Percentiles rank a stretch among this genome's conserved stretches.
Conservation (phyloP, 495 filamentous ascomycete species). For the Aspergillus affinis region DNA sequence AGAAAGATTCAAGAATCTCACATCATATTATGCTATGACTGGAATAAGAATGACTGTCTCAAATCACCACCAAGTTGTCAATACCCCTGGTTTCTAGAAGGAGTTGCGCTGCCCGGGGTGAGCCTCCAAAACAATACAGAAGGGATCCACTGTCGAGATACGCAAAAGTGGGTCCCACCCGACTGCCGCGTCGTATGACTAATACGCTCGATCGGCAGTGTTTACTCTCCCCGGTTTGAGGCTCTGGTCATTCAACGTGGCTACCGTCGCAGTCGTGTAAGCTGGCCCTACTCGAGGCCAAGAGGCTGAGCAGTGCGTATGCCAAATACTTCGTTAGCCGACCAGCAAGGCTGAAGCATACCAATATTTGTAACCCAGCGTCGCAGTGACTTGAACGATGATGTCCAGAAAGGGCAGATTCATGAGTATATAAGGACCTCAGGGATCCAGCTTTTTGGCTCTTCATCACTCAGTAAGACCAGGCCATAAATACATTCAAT, state of each 20-base stretch:
- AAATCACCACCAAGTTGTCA: constrained; percentile 1
- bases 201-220: constrained; percentile 17
- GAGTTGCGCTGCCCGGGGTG: not conserved
- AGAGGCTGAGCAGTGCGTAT: constrained; percentile 15
- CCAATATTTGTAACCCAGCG: constrained; percentile 12
- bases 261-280: not conserved
- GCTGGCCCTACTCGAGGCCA: not conserved
- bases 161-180: too few species aligned
- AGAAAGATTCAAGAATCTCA: not conserved
- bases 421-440: constrained; percentile 12
- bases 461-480: constrained; percentile 1
- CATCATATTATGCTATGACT: not conserved
- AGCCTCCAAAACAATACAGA: too few species aligned
- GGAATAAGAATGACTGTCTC: not conserved
- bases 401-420: not conserved
- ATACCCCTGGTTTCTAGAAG: constrained; percentile 3
- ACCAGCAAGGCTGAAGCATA: constrained; percentile 4
- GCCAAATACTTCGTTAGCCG: not conserved
- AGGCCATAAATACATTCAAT: not conserved
- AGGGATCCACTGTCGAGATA: too few species aligned
- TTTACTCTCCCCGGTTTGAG: not conserved
- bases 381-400: not conserved
- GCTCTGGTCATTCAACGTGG: not conserved
- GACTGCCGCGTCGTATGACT: constrained; percentile 15
- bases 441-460: not conserved